Evolutionary conservation across 805 yeast species (phyloP), one percentile per base, ranked within the genome.

Genomic region (Candida methanosorbosa): DNA sequence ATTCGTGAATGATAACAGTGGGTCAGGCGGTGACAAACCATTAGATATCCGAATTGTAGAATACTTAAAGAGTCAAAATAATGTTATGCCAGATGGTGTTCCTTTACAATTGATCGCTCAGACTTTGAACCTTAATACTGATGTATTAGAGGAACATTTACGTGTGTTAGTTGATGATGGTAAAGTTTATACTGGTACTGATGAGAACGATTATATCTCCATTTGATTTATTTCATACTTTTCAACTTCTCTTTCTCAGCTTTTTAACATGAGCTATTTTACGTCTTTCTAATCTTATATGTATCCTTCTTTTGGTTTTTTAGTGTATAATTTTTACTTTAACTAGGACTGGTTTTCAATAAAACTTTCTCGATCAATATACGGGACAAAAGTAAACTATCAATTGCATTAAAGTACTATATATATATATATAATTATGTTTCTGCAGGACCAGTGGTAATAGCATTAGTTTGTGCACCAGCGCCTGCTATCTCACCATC

Each of bases 81-180:
- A 66, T 40, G 61, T 68, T 33, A 80, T 77, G 82, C 72, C 67
- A 30, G 87, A 81, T 51, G 90, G 90, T 45, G 86, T 81, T n/a
- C 86, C 84, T 17, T 61, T 75, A 11, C 71, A 68, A 37, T 64
- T 73, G 41, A 71, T 82, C 38, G 66, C 78, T 12, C 82, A 77
- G 48, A 63, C 67, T 22, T 61, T 81, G 48, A 66, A 63, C 33
- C 38, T 79, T 8, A 48, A 69, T 25, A 68, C 63, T 35, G 72
- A 67, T 18, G 70, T 66, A 21, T 79, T 72, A 16, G 59, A 61
- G 40, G 56, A 61, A 19, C 64, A 64, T 41, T 74, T 84, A 48
- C 64, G 63, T 23, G 63, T 64, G 17, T 63, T 82, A 45, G 68
- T 74, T 11, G 87, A 81, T 29, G 77, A 69, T 38, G 94, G 88